Evolutionary conservation across 2,329 filamentous ascomycete species (phyloP), one percentile per base, ranked within the genome.

Genomic region (Colletotrichum lentis): DNA sequence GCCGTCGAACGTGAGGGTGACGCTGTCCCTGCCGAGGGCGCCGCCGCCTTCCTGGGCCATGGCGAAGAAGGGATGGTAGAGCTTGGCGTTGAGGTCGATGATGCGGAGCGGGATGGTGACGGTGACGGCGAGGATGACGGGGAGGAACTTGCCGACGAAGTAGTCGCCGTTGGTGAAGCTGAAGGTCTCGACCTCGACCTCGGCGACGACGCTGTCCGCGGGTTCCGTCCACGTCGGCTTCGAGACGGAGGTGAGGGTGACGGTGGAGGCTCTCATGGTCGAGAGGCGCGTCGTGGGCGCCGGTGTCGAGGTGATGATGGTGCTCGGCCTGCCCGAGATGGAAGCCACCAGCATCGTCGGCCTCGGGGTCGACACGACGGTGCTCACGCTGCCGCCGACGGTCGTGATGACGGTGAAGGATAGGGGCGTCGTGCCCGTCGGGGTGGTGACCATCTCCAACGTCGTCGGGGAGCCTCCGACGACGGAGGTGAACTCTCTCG

Each of bases 51-150:
- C 70, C 10, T 72, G 74, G 6, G 78, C 74, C 2, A 86, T 73
- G 1, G 79, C 77, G 58, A 80, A 79, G 71, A 83, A 83, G 1
- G 82, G 82, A 64, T 81, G 80, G 49, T 80, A 81, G 12, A 80
- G 75, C 60, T 80, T 80, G 0, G 76, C 79, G 62, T 79, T 77
- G 58, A 77, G 74, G 66, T 81, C 79, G 61, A 83, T 71, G 22
- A 81, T 75, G 3, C 80, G 76, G 41, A 82, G 76, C 0, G 78
- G 77, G 54, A 82, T 78, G 11, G 77, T 75, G 2, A 82, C 74
- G 16, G 78, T 60, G 0, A 83, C 76, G 18, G 79, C 79, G 1
- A 82, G 60, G 3, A 83, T 74, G 0, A 80, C 72, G 0, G 82
- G 81, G 1, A 83, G 72, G 69, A 83, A 83, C 44, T 79, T 79